Evolutionary conservation across 305 asterid species (phyloP), one percentile per base, ranked within the genome.

Genomic region (Rubia balearica): DNA sequence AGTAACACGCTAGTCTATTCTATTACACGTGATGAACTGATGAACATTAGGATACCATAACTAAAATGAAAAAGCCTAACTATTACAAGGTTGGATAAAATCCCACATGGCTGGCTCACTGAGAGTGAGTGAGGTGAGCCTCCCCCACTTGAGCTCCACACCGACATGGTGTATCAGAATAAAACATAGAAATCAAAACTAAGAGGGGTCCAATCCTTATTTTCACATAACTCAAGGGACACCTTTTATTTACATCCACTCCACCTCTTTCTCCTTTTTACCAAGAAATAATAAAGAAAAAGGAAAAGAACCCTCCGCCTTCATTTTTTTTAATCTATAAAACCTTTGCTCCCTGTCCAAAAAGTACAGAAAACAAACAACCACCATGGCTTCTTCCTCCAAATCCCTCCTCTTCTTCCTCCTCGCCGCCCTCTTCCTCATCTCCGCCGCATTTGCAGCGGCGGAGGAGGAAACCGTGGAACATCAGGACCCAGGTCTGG

Each of bases 321-420:
- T n/a, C n/a, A n/a, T n/a, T n/a, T n/a, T n/a, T n/a, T n/a, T n/a
- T n/a, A n/a, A n/a, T n/a, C n/a, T n/a, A n/a, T 51, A 68, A 73
- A 57, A n/a, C 19, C 64, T 40, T 1, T 5, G 10, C 69, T 12
- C 30, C 53, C 12, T 43, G 64, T 70, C 19, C 61, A 55, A 30
- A 71, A 30, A 27, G n/a, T 7, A 19, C 59, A 51, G 55, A 48
- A 14, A 7, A 5, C 19, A 62, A 57, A 13, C 17, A 4, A 14
- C 59, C 4, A 46, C 65, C 7, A 86, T 86, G 95, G 77, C 74
- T 63, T 59, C 76, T 60, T 53, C 76, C 53, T 46, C 75, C 81
- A 87, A 69, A 80, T 71, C 79, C 72, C 61, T 86, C 69, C 67
- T 84, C 84, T 68, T 82, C 84, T 70, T 82, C 85, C 68, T 64